Base-by-base conservation (phyloP, 768 basidiomycete genomes). In the Cyclocybe aegerita region DNA sequence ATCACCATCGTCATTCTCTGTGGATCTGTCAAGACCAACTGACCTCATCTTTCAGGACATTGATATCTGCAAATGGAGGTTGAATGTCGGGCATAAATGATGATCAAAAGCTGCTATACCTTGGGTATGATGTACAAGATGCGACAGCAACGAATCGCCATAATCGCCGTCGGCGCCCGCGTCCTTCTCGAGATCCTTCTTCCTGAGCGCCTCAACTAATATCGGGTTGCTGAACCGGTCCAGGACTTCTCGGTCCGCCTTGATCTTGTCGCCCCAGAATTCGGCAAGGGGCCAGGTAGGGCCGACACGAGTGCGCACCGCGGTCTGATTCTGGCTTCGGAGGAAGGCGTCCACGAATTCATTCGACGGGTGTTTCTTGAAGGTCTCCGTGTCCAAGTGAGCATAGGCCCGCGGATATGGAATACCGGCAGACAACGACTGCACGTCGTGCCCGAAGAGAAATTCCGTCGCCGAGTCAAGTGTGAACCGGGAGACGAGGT, bases 391-490 rank as follows among this genome's bases (percentile, higher is more conserved):
- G 17, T 59, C 57, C 15, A 50, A 39, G 4, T 51, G 44, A 7
- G 46, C 46, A 11, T 36, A 53, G 32, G 54, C 58, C 16, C 40
- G 57, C 1, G 81, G 80, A 49, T 80, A 81, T 2, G 75, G 75
- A 15, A 82, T 65, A 2, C 73, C 75, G 1, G 73, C 73, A 1
- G 70, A 67, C 36, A 83, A 73, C 6, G 74, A 77, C 47, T 75
- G 56, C 8, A 85, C 78, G 55, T 76, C 73, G 29, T 70, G 68
- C 4, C 77, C 79, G 51, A 85, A 82, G 30, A 86, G 73, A 54
- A 80, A 83, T 48, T 81, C 76, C 0, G 81, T 79, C 3, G 81
- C 82, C 2, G 80, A 77, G 65, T 86, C 84, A 12, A 86, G 70
- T 0, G 84, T 83, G 61, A 85, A 83, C 1, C 75, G 68, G 3